phyloP scores from a whole-genome alignment of 228 moss, liverwort and hornwort species.

The Sphagnum magellanicum region DNA sequence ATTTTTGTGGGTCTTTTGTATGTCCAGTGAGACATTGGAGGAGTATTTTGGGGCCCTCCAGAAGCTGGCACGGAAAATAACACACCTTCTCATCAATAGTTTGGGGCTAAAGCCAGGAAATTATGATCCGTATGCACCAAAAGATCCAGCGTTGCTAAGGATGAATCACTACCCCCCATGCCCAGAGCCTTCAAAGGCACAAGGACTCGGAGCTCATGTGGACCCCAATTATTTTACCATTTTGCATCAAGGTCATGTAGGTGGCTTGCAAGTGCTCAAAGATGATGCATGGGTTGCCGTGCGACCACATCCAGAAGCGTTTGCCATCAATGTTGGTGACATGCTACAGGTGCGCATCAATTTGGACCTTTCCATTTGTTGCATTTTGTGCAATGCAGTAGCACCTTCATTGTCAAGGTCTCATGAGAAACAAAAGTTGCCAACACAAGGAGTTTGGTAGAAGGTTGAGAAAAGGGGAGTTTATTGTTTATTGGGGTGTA shows the following conservation, averaged over 20 bases:
- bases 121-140: constrained; percentile 17
- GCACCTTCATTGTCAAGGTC: neutral
- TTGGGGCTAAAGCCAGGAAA: constrained; percentile 15
- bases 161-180: constrained; percentile 53
- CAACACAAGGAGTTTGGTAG: neutral
- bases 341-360: constrained; percentile 41
- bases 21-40: constrained; percentile 19
- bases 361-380: neutral
- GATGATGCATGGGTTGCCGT: constrained; percentile 40
- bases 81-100: constrained; percentile 21
- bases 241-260: constrained; percentile 37
- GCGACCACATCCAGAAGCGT: constrained; percentile 18
- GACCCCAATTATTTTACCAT: constrained; percentile 43
- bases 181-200: constrained; percentile 29
- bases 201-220: constrained; percentile 27
- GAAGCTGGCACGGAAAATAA: constrained; percentile 14
- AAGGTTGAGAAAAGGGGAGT: neutral
- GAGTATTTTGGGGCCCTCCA: constrained; percentile 17
- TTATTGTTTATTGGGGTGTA: constrained; percentile 6
- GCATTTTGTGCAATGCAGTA: neutral
- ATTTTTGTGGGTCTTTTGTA: too few relatives aligned
- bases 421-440: neutral
- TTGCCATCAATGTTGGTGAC: constrained; percentile 43
- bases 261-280: constrained; percentile 47
- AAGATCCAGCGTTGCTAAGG: constrained; percentile 29